Evolutionary conservation across 2,329 filamentous ascomycete species (phyloP).

Genomic region (Fusarium fujikuroi): DNA sequence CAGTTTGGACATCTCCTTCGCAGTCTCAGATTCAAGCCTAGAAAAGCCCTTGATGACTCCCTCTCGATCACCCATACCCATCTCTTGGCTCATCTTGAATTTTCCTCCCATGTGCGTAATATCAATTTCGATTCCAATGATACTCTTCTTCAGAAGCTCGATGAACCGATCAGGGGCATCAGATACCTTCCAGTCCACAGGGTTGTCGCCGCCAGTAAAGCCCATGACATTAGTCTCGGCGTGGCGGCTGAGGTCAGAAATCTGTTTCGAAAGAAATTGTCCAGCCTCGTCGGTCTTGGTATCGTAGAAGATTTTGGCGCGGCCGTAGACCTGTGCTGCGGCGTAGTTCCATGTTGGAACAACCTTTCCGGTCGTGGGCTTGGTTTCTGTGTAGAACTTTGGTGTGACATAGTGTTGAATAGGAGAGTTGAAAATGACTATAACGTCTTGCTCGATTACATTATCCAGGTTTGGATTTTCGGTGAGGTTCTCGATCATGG

Average conservation of each 20-base stretch:
- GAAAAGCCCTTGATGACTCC: slow-evolving; percentile 69
- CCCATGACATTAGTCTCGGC: slow-evolving; percentile 67
- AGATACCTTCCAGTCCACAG: slow-evolving; percentile 62
- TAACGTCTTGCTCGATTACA: slow-evolving; percentile 63
- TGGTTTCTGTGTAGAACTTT: slow-evolving; percentile 74
- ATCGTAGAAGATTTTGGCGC: slow-evolving; percentile 64
- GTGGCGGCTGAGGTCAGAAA: slow-evolving; percentile 62
- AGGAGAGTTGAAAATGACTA: slow-evolving; percentile 69
- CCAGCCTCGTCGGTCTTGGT: slow-evolving; percentile 56
- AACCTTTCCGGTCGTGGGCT: slow-evolving; percentile 71
- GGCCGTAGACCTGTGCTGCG: slow-evolving; percentile 72
- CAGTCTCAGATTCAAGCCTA: slow-evolving; percentile 46
- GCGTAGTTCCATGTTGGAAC: slow-evolving; percentile 79
- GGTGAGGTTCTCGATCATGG: slow-evolving; percentile 60
- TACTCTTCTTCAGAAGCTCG: slow-evolving; percentile 65
- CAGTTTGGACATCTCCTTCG: slow-evolving; percentile 46
- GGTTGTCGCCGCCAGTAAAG: slow-evolving; percentile 53
- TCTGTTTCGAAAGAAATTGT: slow-evolving; percentile 59
- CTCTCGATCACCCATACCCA: slow-evolving; percentile 60
- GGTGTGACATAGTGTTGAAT: slow-evolving; percentile 74
- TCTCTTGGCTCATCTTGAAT: slow-evolving; percentile 75
- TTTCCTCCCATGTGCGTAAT: slow-evolving; percentile 68
- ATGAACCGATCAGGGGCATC: slow-evolving; percentile 69
- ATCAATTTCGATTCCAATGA: slow-evolving; percentile 69
- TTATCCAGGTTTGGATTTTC: slow-evolving; percentile 33